Base-by-base conservation (phyloP, 108 stramenopile species). In the Epithemia pelagica region DNA sequence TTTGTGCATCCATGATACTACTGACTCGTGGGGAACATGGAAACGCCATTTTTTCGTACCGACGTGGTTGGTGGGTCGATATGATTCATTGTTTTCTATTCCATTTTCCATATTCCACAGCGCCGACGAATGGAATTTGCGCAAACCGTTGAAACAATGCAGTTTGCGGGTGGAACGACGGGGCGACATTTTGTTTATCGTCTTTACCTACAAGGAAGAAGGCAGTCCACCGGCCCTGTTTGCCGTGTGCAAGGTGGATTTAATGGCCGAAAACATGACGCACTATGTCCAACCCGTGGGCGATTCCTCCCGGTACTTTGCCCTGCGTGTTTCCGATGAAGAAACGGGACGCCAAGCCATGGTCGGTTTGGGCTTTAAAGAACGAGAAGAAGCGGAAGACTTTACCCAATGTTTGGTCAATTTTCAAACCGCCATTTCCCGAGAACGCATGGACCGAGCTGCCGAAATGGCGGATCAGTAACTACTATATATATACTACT, bases 241-340 rank as follows among this genome's bases (percentile, higher is more conserved):
- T 65, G 78, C 78, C 2, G 57, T 79, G 52, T 74, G 73, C 54
- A 62, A 70, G 24, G 68, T 81, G 30, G 72, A 76, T 54, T 58
- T 81, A 30, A 73, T 74, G 8, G 53, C 23, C 37, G 52, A 46
- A 30, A 67, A 71, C 8, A 46, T 70, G 26, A 64, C 68, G 22
- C 85, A 88, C 71, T 88, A 78, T 74, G 87, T 90, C n/a, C 76
- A 86, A 52, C 68, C 83, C 24, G 87, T 82, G 1, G 69, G 89
- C 30, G 91, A 93, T 62, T 88, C 91, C 5, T 84, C 83, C 0
- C 68, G 91, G 28, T 93, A 90, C 65, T 93, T 89, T 61, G 91
- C 86, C 0, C 32, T 93, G 24, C 75, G 89, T 10, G 88, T 90
- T 52, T 61, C 66, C 21, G 87, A 93, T 66, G 76, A 82, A 54